These are phyloP conservation scores for Arabis alpina DNA, from an alignment of 345 rosid species.

Conservation along the genomic window DNA sequence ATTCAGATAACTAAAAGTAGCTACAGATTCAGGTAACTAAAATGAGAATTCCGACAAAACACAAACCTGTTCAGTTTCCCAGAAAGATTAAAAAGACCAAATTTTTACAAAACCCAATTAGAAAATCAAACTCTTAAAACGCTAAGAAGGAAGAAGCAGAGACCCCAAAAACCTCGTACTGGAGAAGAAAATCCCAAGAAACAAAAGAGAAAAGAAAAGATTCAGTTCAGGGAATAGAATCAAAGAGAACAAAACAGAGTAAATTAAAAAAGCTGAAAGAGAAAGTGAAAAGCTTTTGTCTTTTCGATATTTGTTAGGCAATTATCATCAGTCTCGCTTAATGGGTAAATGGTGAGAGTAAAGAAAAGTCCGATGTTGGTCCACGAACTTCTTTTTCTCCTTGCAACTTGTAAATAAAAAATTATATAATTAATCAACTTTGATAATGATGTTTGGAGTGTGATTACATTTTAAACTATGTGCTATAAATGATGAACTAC, in stretches of 20 bases:
- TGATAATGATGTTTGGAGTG: slow-evolving; percentile 26
- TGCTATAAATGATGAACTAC: too few relatives aligned
- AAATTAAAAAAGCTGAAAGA: background rate
- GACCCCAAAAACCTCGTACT: slow-evolving; percentile 28
- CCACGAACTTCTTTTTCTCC: slow-evolving; percentile 34
- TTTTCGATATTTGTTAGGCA: slow-evolving; percentile 27
- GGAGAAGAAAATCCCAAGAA: slow-evolving; percentile 15
- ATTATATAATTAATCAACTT: background rate
- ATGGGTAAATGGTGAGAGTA: background rate
- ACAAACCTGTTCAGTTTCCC: slow-evolving; percentile 26
- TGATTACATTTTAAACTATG: background rate
- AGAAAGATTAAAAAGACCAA: background rate
- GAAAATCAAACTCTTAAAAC: slow-evolving; percentile 5
- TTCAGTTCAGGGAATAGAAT: slow-evolving; percentile 13
- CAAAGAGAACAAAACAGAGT: slow-evolving; percentile 17
- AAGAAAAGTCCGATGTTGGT: slow-evolving; percentile 29
- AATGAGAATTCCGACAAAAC: background rate
- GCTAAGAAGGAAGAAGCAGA: background rate
- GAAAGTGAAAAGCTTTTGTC: slow-evolving; percentile 36
- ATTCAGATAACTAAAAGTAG: background rate
- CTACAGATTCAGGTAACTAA: background rate
- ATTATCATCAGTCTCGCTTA: slow-evolving; percentile 34
- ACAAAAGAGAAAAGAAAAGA: background rate
- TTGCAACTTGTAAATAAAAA: slow-evolving; percentile 19
- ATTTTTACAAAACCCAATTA: slow-evolving; percentile 11